Evolutionary conservation across 73 alveolate species (phyloP).

Genomic region (Paramecium tetraurelia): DNA sequence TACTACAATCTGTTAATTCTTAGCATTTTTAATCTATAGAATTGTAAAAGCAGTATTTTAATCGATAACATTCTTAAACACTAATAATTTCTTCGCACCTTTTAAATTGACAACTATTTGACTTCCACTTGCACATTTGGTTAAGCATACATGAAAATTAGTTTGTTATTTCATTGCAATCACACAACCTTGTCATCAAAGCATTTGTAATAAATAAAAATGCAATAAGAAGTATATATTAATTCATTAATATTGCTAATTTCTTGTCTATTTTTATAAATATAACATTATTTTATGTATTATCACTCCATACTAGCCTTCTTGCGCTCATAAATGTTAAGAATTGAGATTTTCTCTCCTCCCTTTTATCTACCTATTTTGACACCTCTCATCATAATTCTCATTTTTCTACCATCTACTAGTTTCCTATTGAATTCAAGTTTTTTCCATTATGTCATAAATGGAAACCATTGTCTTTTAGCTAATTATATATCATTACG

Average conservation of each 20-base stretch:
- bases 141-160: background rate
- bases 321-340: slow-evolving; percentile 33
- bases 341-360: slow-evolving; percentile 21
- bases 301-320: background rate
- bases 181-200: background rate
- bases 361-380: slow-evolving; percentile 50
- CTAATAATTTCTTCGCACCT: background rate
- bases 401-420: slow-evolving; percentile 42
- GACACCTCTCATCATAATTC: slow-evolving; percentile 57
- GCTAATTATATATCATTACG: background rate
- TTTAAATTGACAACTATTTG: background rate
- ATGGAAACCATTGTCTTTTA: background rate
- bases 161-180: background rate
- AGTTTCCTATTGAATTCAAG: background rate
- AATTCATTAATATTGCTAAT: background rate
- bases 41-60: background rate
- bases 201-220: background rate
- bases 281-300: background rate
- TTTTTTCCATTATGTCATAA: background rate
- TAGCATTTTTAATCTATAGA: background rate
- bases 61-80: too few species aligned
- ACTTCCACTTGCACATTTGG: background rate
- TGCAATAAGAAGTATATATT: background rate
- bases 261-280: background rate
- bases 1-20: background rate